phyloP scores from a whole-genome alignment of 179 eudicot species.

The Amaranthus tricolor region DNA sequence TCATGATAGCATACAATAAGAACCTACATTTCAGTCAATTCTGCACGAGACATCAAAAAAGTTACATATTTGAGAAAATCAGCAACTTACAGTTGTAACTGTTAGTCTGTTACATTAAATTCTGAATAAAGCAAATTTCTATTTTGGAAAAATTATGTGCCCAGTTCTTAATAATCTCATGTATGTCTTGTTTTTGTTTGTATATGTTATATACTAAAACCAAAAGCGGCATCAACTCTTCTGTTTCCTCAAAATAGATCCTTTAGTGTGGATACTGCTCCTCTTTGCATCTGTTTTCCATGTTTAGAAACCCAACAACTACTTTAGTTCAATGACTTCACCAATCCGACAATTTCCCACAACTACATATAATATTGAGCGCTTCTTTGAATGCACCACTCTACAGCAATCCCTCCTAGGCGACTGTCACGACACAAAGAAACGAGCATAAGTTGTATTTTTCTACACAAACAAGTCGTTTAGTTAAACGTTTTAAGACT shows the following conservation, averaged over 20 bases:
- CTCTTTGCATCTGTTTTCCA: not conserved
- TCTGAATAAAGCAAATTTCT: conserved; percentile 11
- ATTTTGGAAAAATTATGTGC: conserved; percentile 5
- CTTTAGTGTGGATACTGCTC: conserved; percentile 1
- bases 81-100: not conserved
- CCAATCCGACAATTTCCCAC: conserved; percentile 55
- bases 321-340: conserved; percentile 48
- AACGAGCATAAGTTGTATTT: not conserved
- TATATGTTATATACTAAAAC: conserved; percentile 10
- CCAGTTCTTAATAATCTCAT: not conserved
- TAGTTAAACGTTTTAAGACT: not conserved
- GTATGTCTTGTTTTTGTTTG: conserved; percentile 11
- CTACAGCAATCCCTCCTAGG: conserved; percentile 87
- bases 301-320: conserved; percentile 5
- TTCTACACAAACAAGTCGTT: not conserved
- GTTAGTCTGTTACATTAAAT: conserved; percentile 18
- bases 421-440: conserved; percentile 47
- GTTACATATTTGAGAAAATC: not conserved
- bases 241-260: conserved; percentile 2
- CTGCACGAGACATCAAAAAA: not conserved
- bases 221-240: conserved; percentile 4
- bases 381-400: conserved; percentile 50
- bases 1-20: not conserved
- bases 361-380: conserved; percentile 42
- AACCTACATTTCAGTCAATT: conserved; percentile 18